Percentiles rank a stretch among this genome's conserved stretches.
These are phyloP conservation scores for Populus alba DNA, from an alignment of 345 rosid genomes.

Conservation along the genomic window DNA sequence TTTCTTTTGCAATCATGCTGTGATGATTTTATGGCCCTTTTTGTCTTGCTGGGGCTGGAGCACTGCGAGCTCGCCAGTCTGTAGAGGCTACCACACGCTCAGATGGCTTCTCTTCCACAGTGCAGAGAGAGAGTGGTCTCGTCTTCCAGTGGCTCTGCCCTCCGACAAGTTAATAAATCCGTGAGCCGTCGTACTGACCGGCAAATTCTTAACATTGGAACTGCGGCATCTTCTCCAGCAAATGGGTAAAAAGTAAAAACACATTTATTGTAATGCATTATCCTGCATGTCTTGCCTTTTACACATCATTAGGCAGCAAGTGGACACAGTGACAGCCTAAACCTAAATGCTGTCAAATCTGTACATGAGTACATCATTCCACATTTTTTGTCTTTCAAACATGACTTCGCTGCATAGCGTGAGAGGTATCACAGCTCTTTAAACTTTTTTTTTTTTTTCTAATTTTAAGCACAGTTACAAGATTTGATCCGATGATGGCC, in stretches of 20 bases:
- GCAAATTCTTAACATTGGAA: too few species aligned
- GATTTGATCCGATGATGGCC: too few species aligned
- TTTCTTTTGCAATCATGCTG: slow-evolving; percentile 23
- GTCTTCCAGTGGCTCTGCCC: not conserved
- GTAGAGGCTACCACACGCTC: not conserved
- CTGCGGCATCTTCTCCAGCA: not conserved
- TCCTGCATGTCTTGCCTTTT: not conserved
- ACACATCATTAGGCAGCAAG: not conserved
- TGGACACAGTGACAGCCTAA: not conserved
- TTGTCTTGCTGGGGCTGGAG: not conserved
- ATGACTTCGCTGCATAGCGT: too few species aligned
- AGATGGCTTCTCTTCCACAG: not conserved
- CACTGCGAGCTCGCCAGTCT: slow-evolving; percentile 1
- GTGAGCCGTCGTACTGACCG: too few species aligned
- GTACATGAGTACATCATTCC: too few species aligned
- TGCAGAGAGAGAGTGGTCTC: not conserved
- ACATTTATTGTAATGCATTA: not conserved
- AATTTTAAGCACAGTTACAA: too few species aligned
- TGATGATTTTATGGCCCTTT: slow-evolving; percentile 25
- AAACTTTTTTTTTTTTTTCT: too few species aligned
- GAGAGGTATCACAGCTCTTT: too few species aligned
- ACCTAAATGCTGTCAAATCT: not conserved
- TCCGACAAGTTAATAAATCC: too few species aligned
- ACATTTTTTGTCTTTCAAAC: too few species aligned
- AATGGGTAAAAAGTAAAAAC: not conserved